Conservation (phyloP, 2,329 filamentous ascomycete genomes). For the Pseudocercospora pini-densiflorae region DNA sequence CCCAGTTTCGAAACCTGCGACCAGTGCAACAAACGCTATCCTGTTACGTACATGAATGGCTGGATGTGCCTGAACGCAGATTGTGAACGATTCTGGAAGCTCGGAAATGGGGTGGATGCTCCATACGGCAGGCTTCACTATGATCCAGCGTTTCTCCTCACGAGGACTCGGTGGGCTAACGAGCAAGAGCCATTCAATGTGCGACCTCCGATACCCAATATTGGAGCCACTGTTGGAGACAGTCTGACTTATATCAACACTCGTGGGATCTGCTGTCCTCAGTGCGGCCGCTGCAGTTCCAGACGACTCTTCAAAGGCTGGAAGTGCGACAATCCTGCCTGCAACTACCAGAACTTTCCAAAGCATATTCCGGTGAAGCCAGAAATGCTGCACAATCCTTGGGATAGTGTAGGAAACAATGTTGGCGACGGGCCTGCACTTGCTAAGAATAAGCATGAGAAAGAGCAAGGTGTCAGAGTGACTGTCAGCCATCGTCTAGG, state of each 20-base stretch:
- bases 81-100: conserved; percentile 63
- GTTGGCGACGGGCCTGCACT: conserved; percentile 35
- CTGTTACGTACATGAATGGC: conserved; percentile 50
- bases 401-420: conserved; percentile 36
- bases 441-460: conserved; percentile 34
- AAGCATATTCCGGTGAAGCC: conserved; percentile 33
- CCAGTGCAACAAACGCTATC: conserved; percentile 39
- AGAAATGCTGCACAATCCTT: conserved; percentile 32
- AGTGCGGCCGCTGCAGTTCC: conserved; percentile 65
- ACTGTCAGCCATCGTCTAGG: conserved; percentile 43
- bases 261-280: conserved; percentile 68
- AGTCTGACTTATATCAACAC: conserved; percentile 60
- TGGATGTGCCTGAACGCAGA: conserved; percentile 63
- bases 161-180: conserved; percentile 53
- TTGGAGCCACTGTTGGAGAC: conserved; percentile 46
- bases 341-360: conserved; percentile 46
- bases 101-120: conserved; percentile 41
- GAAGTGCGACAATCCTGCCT: conserved; percentile 60
- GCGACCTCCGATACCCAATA: conserved; percentile 45
- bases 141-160: conserved; percentile 60
- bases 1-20: conserved; percentile 41
- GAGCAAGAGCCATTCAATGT: conserved; percentile 46
- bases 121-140: conserved; percentile 52
- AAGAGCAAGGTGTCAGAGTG: conserved; percentile 39
- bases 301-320: conserved; percentile 66